phyloP scores from a whole-genome alignment of 1,284 basidiomycete species.

The Cystobasidium pallidum region DNA sequence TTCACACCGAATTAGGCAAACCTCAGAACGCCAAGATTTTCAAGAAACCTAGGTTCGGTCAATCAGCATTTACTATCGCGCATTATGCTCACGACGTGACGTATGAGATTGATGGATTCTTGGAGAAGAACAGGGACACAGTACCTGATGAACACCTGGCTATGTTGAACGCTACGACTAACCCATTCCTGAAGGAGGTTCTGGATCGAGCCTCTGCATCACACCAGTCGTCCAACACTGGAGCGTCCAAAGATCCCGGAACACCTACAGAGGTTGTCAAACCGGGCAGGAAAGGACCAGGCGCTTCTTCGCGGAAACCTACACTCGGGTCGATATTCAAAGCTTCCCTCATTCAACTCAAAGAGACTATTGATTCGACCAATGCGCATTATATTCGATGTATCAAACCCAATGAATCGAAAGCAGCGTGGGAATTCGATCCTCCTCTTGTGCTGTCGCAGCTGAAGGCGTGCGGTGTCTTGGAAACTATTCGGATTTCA shows the following conservation, averaged over 20 bases:
- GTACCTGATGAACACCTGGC: conserved; percentile 97
- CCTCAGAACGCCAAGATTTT: conserved; percentile 85
- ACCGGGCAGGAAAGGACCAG: conserved; percentile 53
- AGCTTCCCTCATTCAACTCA: conserved; percentile 85
- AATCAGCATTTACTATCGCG: conserved; percentile 94
- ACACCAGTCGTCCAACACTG: conserved; percentile 55
- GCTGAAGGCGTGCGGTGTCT: conserved; percentile 94
- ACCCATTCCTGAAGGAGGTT: conserved; percentile 91
- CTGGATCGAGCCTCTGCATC: conserved; percentile 83
- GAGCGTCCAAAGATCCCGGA: conserved; percentile 63
- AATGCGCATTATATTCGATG: conserved; percentile 99
- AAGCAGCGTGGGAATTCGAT: conserved; percentile 94
- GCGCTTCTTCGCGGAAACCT: conserved; percentile 73
- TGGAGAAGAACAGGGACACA: conserved; percentile 98
- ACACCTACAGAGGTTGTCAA: conserved; percentile 49
- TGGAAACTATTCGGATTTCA: conserved; percentile 98
- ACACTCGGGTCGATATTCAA: conserved; percentile 99
- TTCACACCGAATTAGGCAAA: conserved; percentile 82
- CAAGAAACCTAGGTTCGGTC: conserved; percentile 98
- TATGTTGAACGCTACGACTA: conserved; percentile 81
- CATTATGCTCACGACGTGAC: conserved; percentile 98
- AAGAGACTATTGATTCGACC: conserved; percentile 96
- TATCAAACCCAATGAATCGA: conserved; percentile 98
- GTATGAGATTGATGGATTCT: conserved; percentile 96
- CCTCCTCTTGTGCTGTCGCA: conserved; percentile 95